Base-by-base conservation (phyloP, 164 flowering plant species). In the Vitis cinerea region DNA sequence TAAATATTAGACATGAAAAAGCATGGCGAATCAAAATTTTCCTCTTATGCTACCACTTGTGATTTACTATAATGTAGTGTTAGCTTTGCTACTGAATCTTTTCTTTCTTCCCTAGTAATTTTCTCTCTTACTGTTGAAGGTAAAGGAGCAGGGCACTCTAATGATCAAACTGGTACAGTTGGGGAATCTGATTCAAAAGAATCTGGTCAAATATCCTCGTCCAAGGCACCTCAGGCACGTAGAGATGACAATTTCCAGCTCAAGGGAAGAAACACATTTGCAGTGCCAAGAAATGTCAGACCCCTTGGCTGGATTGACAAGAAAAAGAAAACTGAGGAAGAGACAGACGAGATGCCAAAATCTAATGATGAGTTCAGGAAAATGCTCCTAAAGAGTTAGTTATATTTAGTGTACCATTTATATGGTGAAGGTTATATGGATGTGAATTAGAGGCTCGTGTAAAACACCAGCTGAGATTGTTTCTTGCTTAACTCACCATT, bases 291-390 rank as follows among this genome's bases (percentile, higher is more conserved):
- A 75, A 78, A 65, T 72, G 80, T 90, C 31, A 82, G 72, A 61
- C 78, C 92, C 16, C 85, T 89, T 61, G 90, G 89, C 3, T 65
- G 77, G 77, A 51, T 59, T 49, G 71, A 74, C 71, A 72, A 56
- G 64, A 80, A 78, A 65, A 77, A 81, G 6, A 80, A 37, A 63
- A 53, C 71, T 1, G 75, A 62, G 14, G 87, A 78, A 54, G 82
- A 27, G 12, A 85, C 13, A 9, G 92, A 76, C 1, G 86, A 84
- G 57, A 76, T 66, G 48, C 94, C 90, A 10, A 92, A 92, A 70
- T 89, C 95, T 2, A 94, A 92, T 71, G 90, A 92, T 12, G 97
- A 92, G 71, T 94, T 91, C 86, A 80, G 97, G 70, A 84, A 94
- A 48, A 74, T 94, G 91, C 72, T 90, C 15, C 66, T 44, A 88